phyloP scores from a whole-genome alignment of 257 asterid species.

The Asclepias syriaca region DNA sequence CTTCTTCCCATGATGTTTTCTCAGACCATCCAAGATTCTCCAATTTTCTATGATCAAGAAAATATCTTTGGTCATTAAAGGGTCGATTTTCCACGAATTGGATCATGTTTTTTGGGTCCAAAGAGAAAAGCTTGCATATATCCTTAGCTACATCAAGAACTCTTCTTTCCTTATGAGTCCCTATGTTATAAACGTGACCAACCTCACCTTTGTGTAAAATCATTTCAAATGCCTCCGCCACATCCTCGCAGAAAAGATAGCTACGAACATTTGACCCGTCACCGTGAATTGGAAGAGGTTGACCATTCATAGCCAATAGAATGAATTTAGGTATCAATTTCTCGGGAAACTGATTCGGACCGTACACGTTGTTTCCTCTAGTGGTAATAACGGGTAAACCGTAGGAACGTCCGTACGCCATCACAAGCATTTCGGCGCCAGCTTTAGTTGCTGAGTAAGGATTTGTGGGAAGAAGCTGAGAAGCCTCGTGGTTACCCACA shows the following conservation, averaged over 20 bases:
- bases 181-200: constrained; percentile 63
- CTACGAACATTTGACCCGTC: constrained; percentile 66
- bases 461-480: constrained; percentile 61
- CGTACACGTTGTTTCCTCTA: constrained; percentile 66
- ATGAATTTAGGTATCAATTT: constrained; percentile 67
- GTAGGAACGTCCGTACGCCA: constrained; percentile 68
- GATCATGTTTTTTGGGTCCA: constrained; percentile 48
- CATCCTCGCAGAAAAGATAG: constrained; percentile 69
- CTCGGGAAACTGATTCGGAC: constrained; percentile 71
- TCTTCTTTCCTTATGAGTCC: constrained; percentile 60
- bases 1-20: constrained; percentile 58
- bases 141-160: constrained; percentile 59
- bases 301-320: constrained; percentile 64
- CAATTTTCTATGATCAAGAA: constrained; percentile 61
- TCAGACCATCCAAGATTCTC: constrained; percentile 59
- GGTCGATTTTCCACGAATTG: constrained; percentile 73
- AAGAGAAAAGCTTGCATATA: constrained; percentile 46
- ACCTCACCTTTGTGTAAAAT: constrained; percentile 65
- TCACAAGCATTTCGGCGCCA: constrained; percentile 75
- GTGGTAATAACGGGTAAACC: constrained; percentile 69
- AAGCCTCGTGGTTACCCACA: constrained; percentile 70
- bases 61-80: constrained; percentile 69
- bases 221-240: constrained; percentile 66
- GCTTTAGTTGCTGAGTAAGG: constrained; percentile 72
- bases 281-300: constrained; percentile 61